Percentiles rank a stretch among this genome's conserved stretches.
These are phyloP conservation scores for Cenchrus americanus DNA, from an alignment of 176 grass and related monocot species.

Conservation along the genomic window DNA sequence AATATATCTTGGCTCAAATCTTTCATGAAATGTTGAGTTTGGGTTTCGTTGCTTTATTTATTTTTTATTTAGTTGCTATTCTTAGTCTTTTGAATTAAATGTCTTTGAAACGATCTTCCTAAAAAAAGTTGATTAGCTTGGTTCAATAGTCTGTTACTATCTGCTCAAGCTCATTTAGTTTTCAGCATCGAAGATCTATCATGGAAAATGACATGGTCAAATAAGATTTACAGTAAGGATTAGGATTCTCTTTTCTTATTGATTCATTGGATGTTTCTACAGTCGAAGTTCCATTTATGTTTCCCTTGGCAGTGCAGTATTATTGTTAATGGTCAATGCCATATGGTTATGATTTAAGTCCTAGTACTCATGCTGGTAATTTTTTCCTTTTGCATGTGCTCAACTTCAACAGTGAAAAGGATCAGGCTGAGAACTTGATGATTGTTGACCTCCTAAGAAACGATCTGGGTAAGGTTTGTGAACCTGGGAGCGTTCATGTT, in stretches of 20 bases:
- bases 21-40: constrained; percentile 11
- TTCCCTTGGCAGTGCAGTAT: constrained; percentile 1
- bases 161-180: constrained; percentile 1
- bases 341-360: neutral
- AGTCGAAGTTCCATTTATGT: neutral
- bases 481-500: constrained; percentile 77
- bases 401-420: constrained; percentile 76
- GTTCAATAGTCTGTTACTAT: neutral
- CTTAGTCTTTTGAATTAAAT: constrained; percentile 10
- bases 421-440: constrained; percentile 97
- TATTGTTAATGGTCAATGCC: neutral
- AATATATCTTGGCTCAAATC: neutral
- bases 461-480: constrained; percentile 78
- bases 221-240: neutral
- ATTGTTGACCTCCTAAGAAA: constrained; percentile 97
- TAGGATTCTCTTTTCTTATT: neutral
- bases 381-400: constrained; percentile 13
- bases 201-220: neutral
- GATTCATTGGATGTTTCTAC: neutral
- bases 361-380: constrained; percentile 5
- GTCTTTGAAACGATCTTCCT: neutral
- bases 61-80: constrained; percentile 32
- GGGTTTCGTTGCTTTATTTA: constrained; percentile 26
- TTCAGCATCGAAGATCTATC: neutral
- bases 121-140: neutral